phyloP scores from a whole-genome alignment of 169 alveolate genomes.

The Plasmodium vivax region DNA sequence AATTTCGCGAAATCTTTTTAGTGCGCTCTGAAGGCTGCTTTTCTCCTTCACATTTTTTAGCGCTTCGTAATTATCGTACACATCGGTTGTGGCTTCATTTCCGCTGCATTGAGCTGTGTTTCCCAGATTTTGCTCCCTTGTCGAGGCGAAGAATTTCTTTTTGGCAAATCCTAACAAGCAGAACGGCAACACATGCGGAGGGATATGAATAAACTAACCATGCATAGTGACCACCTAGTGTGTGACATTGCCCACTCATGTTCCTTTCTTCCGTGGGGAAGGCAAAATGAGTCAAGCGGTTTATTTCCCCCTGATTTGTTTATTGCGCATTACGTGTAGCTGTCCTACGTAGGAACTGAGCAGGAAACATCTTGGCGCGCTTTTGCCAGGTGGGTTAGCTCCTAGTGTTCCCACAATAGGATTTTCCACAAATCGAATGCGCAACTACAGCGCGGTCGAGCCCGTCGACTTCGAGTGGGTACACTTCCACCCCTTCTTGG shows the following conservation, averaged over 20 bases:
- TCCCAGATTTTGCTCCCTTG: not conserved
- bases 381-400: not conserved
- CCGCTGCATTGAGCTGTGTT: not conserved
- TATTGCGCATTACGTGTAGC: not conserved
- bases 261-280: not conserved
- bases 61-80: conserved; percentile 53
- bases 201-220: not conserved
- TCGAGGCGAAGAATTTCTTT: conserved; percentile 13
- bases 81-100: not conserved
- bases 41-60: conserved; percentile 42
- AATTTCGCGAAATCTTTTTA: conserved; percentile 71
- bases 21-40: conserved; percentile 28
- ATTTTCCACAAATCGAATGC: not conserved
- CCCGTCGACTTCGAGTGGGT: not conserved
- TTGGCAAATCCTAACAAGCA: not conserved
- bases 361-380: not conserved
- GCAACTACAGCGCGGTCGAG: not conserved
- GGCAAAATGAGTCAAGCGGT: not conserved
- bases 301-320: not conserved
- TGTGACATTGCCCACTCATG: not conserved
- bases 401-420: not conserved
- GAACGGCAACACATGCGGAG: not conserved
- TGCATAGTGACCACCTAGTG: not conserved
- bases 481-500: not conserved
- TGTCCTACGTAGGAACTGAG: not conserved